Percentiles rank a stretch among this genome's conserved stretches.
Evolutionary conservation across 2,329 filamentous ascomycete species (phyloP).

Genomic region (Bipolaris zeicola): DNA sequence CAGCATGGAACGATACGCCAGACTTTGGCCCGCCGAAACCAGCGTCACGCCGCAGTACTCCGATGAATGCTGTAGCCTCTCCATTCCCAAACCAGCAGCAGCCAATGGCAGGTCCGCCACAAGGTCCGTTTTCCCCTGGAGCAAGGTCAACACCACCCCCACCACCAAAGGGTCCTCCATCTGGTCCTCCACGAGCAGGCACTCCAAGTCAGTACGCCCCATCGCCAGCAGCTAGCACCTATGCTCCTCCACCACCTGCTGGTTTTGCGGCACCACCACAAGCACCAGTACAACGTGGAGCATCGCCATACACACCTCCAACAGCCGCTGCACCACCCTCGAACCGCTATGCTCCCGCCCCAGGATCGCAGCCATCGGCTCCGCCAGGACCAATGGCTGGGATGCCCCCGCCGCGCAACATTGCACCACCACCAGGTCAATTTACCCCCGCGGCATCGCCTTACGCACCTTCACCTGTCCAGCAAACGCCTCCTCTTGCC

Average conservation of each 20-base stretch:
- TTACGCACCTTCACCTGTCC: slow-evolving; percentile 33
- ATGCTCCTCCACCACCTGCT: slow-evolving; percentile 63
- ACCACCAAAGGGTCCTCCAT: slow-evolving; percentile 73
- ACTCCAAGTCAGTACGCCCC: slow-evolving; percentile 69
- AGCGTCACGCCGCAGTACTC: slow-evolving; percentile 75
- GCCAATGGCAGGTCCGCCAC: slow-evolving; percentile 60
- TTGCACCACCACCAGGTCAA: slow-evolving; percentile 52
- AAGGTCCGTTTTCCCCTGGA: slow-evolving; percentile 63
- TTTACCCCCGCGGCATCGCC: slow-evolving; percentile 34
- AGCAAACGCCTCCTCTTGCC: slow-evolving; percentile 45
- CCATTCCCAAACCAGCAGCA: slow-evolving; percentile 71
- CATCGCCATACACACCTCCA: slow-evolving; percentile 86
- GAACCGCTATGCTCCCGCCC: slow-evolving; percentile 68
- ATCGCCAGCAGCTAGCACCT: slow-evolving; percentile 55
- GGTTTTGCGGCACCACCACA: slow-evolving; percentile 55
- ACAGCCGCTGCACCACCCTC: slow-evolving; percentile 68
- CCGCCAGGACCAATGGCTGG: slow-evolving; percentile 39
- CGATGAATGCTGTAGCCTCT: slow-evolving; percentile 71
- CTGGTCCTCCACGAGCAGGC: slow-evolving; percentile 54
- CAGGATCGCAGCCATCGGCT: slow-evolving; percentile 59
- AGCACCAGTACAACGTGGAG: slow-evolving; percentile 70
- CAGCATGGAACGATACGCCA: slow-evolving; percentile 94
- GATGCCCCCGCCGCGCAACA: slow-evolving; percentile 50
- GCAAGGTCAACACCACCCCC: slow-evolving; percentile 73
- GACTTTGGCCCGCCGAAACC: slow-evolving; percentile 72